Percentiles rank a stretch among this genome's conserved stretches.
Conservation (phyloP, 768 basidiomycete genomes). For the Tephrocybe sp. region DNA sequence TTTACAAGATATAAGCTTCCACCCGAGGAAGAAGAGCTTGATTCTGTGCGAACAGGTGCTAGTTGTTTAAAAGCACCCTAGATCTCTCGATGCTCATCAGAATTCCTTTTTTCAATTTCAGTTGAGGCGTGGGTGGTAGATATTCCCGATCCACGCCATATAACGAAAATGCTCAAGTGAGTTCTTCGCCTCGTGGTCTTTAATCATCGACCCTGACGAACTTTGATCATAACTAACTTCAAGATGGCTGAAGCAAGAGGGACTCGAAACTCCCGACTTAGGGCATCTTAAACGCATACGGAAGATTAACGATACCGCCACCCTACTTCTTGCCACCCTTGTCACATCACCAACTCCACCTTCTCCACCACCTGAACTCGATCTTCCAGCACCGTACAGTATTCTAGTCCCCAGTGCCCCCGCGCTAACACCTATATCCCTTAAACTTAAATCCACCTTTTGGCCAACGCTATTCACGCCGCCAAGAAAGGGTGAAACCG, state of each 20-base stretch:
- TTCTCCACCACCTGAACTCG: constrained; percentile 43
- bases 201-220: background rate
- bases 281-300: constrained; percentile 79
- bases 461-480: constrained; percentile 88
- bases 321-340: constrained; percentile 59
- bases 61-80: constrained; percentile 4
- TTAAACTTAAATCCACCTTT: constrained; percentile 62
- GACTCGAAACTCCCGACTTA: constrained; percentile 58
- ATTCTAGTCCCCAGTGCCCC: constrained; percentile 61
- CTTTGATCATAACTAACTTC: background rate
- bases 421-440: constrained; percentile 65
- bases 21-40: constrained; percentile 61
- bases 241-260: constrained; percentile 70
- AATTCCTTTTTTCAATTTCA: constrained; percentile 22
- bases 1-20: constrained; percentile 59
- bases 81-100: background rate
- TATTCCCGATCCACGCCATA: constrained; percentile 57
- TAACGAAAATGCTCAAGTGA: constrained; percentile 62
- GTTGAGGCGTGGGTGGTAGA: constrained; percentile 80
- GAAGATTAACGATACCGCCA: constrained; percentile 42
- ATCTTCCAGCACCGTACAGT: constrained; percentile 51
- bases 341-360: constrained; percentile 39
- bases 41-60: constrained; percentile 55
- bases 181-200: constrained; percentile 10
- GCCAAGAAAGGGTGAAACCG: constrained; percentile 60